phyloP scores from a whole-genome alignment of 2,329 filamentous ascomycete genomes.

The Sarocladium strictum region DNA sequence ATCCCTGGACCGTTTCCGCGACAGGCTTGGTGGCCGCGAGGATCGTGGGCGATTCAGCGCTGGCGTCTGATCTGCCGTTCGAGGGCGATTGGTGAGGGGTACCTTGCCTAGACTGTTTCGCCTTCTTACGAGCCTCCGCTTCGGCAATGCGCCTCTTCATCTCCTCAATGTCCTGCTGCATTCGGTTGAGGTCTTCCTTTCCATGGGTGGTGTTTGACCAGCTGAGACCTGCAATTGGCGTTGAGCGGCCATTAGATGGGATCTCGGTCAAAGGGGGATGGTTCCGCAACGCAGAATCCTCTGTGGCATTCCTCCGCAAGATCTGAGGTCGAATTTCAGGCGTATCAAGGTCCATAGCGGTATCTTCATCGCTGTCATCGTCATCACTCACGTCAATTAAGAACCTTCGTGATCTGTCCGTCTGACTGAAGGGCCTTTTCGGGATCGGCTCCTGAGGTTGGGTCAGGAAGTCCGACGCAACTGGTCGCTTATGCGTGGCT shows the following conservation, averaged over 20 bases:
- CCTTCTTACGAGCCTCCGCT: constrained; percentile 49
- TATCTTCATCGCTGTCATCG: constrained; percentile 57
- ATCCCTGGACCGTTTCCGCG: background rate
- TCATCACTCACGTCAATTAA: constrained; percentile 82
- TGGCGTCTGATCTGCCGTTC: constrained; percentile 8
- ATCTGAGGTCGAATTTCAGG: constrained; percentile 33
- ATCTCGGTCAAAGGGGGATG: constrained; percentile 34
- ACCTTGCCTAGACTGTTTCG: constrained; percentile 25
- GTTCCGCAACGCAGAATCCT: background rate
- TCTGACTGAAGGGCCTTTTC: constrained; percentile 60
- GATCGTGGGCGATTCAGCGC: constrained; percentile 11
- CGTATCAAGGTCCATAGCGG: constrained; percentile 63
- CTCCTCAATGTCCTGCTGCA: constrained; percentile 54
- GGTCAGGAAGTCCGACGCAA: constrained; percentile 67
- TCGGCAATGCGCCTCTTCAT: constrained; percentile 55
- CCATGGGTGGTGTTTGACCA: constrained; percentile 29
- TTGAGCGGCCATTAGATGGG: constrained; percentile 39
- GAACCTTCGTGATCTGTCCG: constrained; percentile 54
- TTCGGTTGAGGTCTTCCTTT: constrained; percentile 39
- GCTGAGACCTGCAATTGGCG: background rate
- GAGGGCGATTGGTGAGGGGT: background rate
- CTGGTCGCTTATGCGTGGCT: constrained; percentile 35
- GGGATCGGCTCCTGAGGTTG: constrained; percentile 31
- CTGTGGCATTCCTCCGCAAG: background rate
- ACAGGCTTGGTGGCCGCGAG: background rate